Base-by-base conservation (phyloP, 768 basidiomycete genomes). In the Agaricus blazei region DNA sequence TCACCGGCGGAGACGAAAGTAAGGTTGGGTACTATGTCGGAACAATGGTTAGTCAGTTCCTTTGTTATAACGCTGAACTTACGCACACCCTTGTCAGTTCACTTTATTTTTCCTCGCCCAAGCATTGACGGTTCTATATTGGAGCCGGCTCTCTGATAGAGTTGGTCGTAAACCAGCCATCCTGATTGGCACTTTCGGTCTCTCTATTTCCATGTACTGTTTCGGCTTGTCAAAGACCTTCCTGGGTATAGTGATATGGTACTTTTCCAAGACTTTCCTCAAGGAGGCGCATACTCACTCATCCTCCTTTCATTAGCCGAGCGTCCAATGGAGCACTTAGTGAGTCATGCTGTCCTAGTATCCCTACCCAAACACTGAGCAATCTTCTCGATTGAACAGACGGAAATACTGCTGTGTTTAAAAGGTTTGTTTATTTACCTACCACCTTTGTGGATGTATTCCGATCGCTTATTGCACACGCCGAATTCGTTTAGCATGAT, bases 91-190 rank as follows among this genome's bases (percentile, higher is more conserved):
- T 44, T 24, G 24, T 34, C 57, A 91, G 89, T 82, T 88, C 76
- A 90, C 90, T 0, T 62, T 88, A 12, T 91, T 90, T 68, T 91
- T 85, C 59, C 72, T 86, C n/a, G 83, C 87, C 0, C 85, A 90
- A 69, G 87, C 88, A 0, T 66, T 80, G 48, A 88, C 86, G 1
- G 82, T 89, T 24, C 67, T 90, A 15, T 81, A 88, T 57, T 91
- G 88, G 88, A 85, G 85, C 64, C 79, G 85, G 15, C 52, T 82
- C 9, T 90, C 88, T 9, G 90, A 91, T 58, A 72, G 75, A 40
- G 67, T 90, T 41, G 90, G 90, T n/a, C 82, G 90, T 43, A 89
- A 86, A 60, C 88, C 90, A 0, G 81, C 91, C 24, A 80, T 90
- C 56, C 71, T 90, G 51, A 74, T 65, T 0, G 89, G 89, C 1